These are phyloP conservation scores for Monascus ruber DNA, from an alignment of 2,329 filamentous ascomycete species.

Conservation along the genomic window DNA sequence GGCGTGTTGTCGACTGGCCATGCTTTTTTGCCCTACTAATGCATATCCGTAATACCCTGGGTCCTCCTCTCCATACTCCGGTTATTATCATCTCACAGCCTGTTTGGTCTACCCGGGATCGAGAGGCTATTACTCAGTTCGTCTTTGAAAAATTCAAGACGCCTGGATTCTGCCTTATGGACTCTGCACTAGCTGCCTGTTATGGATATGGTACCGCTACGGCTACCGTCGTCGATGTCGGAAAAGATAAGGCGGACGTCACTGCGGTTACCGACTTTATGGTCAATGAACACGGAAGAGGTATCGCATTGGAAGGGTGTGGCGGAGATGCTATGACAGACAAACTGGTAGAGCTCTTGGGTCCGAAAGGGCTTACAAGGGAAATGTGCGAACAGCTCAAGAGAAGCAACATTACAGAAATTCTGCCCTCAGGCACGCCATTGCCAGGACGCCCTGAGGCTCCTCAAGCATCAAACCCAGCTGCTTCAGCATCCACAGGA, in stretches of 20 bases:
- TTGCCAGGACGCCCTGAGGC: conserved; percentile 38
- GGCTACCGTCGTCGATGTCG: conserved; percentile 82
- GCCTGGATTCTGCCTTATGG: conserved; percentile 80
- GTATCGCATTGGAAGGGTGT: conserved; percentile 52
- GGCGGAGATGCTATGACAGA: conserved; percentile 83
- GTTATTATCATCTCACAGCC: conserved; percentile 84
- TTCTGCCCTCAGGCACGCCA: conserved; percentile 43
- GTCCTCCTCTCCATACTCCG: conserved; percentile 85
- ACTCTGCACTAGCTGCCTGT: conserved; percentile 71
- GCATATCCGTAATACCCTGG: conserved; percentile 80
- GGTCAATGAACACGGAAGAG: conserved; percentile 56
- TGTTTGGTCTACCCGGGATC: conserved; percentile 78
- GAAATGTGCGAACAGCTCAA: conserved; percentile 58
- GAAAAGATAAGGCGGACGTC: conserved; percentile 83
- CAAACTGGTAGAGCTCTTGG: conserved; percentile 56
- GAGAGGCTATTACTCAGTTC: conserved; percentile 81
- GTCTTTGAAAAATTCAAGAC: conserved; percentile 96
- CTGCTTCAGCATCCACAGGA: conserved; percentile 46
- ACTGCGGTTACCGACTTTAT: conserved; percentile 78
- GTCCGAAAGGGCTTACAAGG: conserved; percentile 43
- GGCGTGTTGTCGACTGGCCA: conserved; percentile 78
- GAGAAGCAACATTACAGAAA: conserved; percentile 51
- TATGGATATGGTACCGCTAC: conserved; percentile 71
- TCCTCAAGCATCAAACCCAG: conserved; percentile 39
- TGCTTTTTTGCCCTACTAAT: conserved; percentile 90